These are phyloP conservation scores for Forsythia viridissima DNA, from an alignment of 257 asterid species.

Conservation along the genomic window DNA sequence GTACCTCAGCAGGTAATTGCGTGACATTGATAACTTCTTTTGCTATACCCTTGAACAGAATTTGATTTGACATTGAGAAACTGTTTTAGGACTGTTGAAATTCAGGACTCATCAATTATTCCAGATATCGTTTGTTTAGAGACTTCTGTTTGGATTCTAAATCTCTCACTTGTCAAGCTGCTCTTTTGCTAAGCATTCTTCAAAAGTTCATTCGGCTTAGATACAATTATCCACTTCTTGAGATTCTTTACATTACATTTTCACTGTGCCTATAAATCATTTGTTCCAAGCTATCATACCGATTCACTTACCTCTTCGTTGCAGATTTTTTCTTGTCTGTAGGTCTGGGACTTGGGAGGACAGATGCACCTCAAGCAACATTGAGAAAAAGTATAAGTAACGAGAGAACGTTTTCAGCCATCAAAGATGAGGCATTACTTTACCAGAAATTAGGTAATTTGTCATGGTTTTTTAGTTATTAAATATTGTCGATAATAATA, in stretches of 20 bases:
- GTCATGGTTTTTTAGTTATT: background rate
- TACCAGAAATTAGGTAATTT: conserved; percentile 70
- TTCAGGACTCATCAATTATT: conserved; percentile 1
- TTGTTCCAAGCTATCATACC: background rate
- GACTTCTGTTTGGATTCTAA: conserved; percentile 12
- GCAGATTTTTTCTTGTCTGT: conserved; percentile 92
- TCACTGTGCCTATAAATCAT: background rate
- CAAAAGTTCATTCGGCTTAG: conserved; percentile 2
- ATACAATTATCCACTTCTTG: background rate
- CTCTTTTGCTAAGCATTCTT: background rate
- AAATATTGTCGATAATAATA: background rate
- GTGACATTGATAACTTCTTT: conserved; percentile 19
- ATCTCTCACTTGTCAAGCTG: background rate
- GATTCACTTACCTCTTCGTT: conserved; percentile 27
- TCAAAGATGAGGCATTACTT: conserved; percentile 58
- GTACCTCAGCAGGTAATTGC: conserved; percentile 79
- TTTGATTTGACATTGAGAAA: conserved; percentile 4
- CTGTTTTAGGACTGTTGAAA: conserved; percentile 1
- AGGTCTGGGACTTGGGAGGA: conserved; percentile 88
- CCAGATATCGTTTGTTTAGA: background rate
- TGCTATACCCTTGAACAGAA: conserved; percentile 3
- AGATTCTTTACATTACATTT: background rate
- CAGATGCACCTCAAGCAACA: conserved; percentile 66
- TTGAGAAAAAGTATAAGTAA: conserved; percentile 83
- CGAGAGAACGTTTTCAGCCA: conserved; percentile 93